Evolutionary conservation across 1,284 basidiomycete species (phyloP).

Genomic region (Meripilus lineatus): DNA sequence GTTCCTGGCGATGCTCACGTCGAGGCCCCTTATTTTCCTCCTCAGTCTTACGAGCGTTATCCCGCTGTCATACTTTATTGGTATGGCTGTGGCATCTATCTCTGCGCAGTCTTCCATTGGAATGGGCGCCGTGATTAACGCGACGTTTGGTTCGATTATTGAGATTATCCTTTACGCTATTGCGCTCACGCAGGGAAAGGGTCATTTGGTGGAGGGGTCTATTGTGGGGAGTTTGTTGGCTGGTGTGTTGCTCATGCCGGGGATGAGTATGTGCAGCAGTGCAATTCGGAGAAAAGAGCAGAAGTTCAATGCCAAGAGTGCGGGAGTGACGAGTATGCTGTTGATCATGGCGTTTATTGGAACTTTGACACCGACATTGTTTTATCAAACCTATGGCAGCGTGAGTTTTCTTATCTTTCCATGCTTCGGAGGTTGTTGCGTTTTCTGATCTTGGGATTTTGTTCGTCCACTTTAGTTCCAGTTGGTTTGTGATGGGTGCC

Average conservation of each 20-base stretch:
- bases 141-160: conserved; percentile 97
- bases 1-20: conserved; percentile 68
- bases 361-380: conserved; percentile 91
- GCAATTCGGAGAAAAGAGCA: conserved; percentile 92
- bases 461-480: conserved; percentile 69
- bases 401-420: conserved; percentile 48
- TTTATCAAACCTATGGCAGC: conserved; percentile 98
- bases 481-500: conserved; percentile 90
- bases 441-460: conserved; percentile 2
- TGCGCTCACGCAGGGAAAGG: conserved; percentile 86
- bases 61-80: conserved; percentile 98
- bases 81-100: conserved; percentile 99
- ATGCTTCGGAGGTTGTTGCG: conserved; percentile 1
- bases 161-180: conserved; percentile 95
- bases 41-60: conserved; percentile 90
- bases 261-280: conserved; percentile 94
- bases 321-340: conserved; percentile 99
- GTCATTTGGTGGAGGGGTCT: conserved; percentile 93
- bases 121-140: conserved; percentile 99
- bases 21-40: conserved; percentile 80
- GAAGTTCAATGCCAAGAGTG: conserved; percentile 96
- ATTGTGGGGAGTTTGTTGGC: conserved; percentile 94
- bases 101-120: conserved; percentile 97
- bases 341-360: conserved; percentile 99
- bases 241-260: conserved; percentile 96